Evolutionary conservation across 1,284 basidiomycete genomes (phyloP).

Genomic region (Ganoderma leucocontextum): DNA sequence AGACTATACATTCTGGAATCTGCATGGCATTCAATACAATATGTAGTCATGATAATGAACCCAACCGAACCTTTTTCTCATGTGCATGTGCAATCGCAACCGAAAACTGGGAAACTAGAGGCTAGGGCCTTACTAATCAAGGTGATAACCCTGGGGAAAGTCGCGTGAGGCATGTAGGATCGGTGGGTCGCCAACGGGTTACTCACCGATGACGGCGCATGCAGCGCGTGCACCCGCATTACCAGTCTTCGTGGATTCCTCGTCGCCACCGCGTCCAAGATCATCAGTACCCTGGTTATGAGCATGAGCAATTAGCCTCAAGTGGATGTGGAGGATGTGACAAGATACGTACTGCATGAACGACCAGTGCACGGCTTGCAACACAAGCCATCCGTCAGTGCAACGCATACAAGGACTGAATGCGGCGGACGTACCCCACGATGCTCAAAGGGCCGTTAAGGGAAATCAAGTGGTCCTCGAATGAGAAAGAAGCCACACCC

Average conservation of each 20-base stretch:
- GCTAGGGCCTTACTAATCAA: not conserved
- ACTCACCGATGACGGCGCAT: conserved; percentile 78
- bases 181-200: not conserved
- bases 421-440: conserved; percentile 60
- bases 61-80: not conserved
- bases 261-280: conserved; percentile 71
- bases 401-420: not conserved
- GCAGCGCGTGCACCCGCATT: conserved; percentile 77
- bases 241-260: conserved; percentile 76
- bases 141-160: conserved; percentile 3
- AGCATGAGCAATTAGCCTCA: conserved; percentile 6
- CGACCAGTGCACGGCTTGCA: conserved; percentile 48
- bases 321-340: not conserved
- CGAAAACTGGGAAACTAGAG: not conserved
- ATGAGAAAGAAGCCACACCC: conserved; percentile 66
- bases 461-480: conserved; percentile 69
- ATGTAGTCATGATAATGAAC: not conserved
- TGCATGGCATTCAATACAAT: conserved; percentile 1
- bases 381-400: not conserved
- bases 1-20: not conserved
- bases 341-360: conserved; percentile 4
- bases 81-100: not conserved
- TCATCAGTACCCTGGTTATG: conserved; percentile 71
- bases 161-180: not conserved
- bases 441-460: conserved; percentile 78